Evolutionary conservation across 164 flowering plant genomes (phyloP).

Genomic region (Buxus sempervirens): DNA sequence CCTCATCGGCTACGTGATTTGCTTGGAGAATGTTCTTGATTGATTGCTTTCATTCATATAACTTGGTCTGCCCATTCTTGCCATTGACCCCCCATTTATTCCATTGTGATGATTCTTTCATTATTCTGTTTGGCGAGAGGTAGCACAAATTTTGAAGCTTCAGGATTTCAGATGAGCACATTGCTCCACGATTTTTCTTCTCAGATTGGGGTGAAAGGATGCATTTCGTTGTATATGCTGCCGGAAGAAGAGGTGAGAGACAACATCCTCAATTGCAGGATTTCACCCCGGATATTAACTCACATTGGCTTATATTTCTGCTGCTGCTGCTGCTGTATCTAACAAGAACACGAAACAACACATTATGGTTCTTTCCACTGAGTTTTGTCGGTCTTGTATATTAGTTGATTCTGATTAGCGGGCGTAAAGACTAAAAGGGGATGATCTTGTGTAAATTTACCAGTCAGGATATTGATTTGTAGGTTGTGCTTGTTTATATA

Average conservation of each 20-base stretch:
- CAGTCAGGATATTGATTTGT: slow-evolving; percentile 2
- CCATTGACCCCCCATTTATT: slow-evolving; percentile 15
- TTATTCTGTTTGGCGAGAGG: slow-evolving; percentile 9
- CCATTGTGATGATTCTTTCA: slow-evolving; percentile 17
- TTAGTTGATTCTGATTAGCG: slow-evolving; percentile 11
- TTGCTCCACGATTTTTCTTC: too few relatives aligned
- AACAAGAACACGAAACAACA: slow-evolving; percentile 6
- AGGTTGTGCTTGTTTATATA: too few relatives aligned
- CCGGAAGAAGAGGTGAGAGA: slow-evolving; percentile 4
- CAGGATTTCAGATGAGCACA: slow-evolving; percentile 10
- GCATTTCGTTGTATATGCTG: background rate
- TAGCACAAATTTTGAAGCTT: slow-evolving; percentile 1
- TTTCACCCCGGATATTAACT: slow-evolving; percentile 9
- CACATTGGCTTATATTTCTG: slow-evolving; percentile 4
- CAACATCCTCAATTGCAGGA: slow-evolving; percentile 5
- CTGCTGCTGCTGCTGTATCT: slow-evolving; percentile 16
- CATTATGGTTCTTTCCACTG: background rate
- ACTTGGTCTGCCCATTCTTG: slow-evolving; percentile 3
- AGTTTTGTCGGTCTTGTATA: slow-evolving; percentile 20
- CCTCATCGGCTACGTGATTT: slow-evolving; percentile 42
- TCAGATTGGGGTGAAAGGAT: too few relatives aligned
- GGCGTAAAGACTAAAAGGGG: background rate
- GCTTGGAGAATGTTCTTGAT: background rate
- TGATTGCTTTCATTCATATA: slow-evolving; percentile 1
- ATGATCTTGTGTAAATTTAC: slow-evolving; percentile 8